Base-by-base conservation (phyloP, 2,329 filamentous ascomycete genomes). In the Sphaerulina vaccinii region DNA sequence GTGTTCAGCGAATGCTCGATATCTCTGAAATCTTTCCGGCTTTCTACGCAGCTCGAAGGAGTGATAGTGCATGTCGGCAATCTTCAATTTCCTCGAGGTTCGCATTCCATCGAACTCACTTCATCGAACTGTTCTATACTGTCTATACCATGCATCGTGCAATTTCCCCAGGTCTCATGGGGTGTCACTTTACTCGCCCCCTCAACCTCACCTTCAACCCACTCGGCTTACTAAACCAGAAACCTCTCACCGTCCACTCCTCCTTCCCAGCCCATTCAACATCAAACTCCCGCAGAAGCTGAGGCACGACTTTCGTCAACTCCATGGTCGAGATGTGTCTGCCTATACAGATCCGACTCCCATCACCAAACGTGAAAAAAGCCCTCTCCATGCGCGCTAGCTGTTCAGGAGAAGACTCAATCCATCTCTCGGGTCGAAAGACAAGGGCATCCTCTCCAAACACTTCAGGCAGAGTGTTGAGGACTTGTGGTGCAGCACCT, bases 351-450 rank as follows among this genome's bases (percentile, higher is more conserved):
- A 59, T 65, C 7, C 68, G 54, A 1, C 64, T 61, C 2, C 70
- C 69, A 4, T 57, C 62, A 6, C 69, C 68, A n/a, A 54, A 54
- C 41, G 52, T 62, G 10, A 70, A 40, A 50, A 66, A 66, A 18
- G 40, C 48, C 55, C 66, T 65, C 53, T 68, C 67, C 32, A 68
- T 35, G 27, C 61, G 45, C 16, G 73, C 75, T 33, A 84, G 83
- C 39, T 53, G 33, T 15, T 49, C 51, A 10, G 39, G 22, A 3
- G 40, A 43, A 24, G 39, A 62, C 89, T 50, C 46, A 5, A 52
- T 32, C 53, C 53, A 55, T n/a, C 53, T 40, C 18, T 55, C 53
- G 37, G 53, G 53, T 37, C 35, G 32, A 24, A 49, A 52, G 1
- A 13, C 9, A 9, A 43, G 19, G 3, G 53, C 49, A 24, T 55